Base-by-base conservation (phyloP, 805 yeast species). In the Schizosaccharomyces lindneri region DNA sequence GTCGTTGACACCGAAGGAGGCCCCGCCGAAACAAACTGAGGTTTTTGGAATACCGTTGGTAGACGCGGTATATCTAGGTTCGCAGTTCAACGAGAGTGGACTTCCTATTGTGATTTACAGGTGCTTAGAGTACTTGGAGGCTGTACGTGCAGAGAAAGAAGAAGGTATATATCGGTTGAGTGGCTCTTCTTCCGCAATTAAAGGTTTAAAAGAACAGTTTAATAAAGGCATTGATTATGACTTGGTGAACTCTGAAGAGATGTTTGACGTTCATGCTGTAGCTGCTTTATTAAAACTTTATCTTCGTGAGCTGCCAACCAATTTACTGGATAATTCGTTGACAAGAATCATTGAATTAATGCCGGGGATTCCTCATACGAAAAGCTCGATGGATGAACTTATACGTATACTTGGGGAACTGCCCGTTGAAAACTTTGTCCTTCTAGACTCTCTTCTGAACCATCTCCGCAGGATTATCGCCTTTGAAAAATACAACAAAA, bases 91-190 rank as follows among this genome's bases (percentile, higher is more conserved):
- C 15, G 36, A 51, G 7, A 51, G 57, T 29, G 36, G 36, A 17
- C 76, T 84, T 21, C 97, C 98, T 1, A 81, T 88, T 51, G 81
- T 90, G 6, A 79, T 87, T 19, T 84, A 74, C 66, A 73, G 95
- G 63, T 87, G 95, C 68, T 68, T 89, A 43, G 84, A 80, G 62
- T 85, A 78, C 65, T 74, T 90, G 60, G 76, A 77, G 60, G 76
- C 75, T 48, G 78, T 82, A 31, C 81, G 83, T 27, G 95, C 95
- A 0, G 74, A 83, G n/a, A 79, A 79, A 64, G 93, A 87, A 70
- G 95, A 88, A 68, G 98, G 98, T 11, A 79, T 90, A 2, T 93
- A 93, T 74, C 76, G 98, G 64, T 74, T 88, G 63, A 86, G 89
- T 71, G 97, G 97, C 3, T 86, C 95, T 46, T 84, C 88, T 62